Conservation (phyloP, 2,329 filamentous ascomycete species). For the Calonectria montana region DNA sequence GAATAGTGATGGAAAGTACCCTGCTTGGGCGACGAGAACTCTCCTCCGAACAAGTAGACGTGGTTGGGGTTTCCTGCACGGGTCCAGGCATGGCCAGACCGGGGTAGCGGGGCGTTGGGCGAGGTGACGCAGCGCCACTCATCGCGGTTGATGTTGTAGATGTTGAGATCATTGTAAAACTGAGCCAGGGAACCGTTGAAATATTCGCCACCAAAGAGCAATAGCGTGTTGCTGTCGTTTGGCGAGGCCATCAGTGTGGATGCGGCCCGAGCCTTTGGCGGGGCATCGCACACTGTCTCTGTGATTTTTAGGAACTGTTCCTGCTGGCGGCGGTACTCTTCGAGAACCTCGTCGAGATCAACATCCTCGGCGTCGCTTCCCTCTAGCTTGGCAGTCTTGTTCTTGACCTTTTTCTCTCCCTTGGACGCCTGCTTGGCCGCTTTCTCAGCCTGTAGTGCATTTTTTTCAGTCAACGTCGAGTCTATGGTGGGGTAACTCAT, state of each 20-base stretch:
- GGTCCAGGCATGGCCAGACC: constrained; percentile 95
- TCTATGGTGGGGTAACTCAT: constrained; percentile 29
- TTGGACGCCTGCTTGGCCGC: constrained; percentile 88
- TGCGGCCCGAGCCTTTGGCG: constrained; percentile 83
- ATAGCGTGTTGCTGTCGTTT: constrained; percentile 85
- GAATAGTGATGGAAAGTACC: constrained; percentile 99
- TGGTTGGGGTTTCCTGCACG: constrained; percentile 85
- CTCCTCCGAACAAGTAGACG: constrained; percentile 93
- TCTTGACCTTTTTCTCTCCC: constrained; percentile 85
- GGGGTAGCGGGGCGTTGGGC: constrained; percentile 89
- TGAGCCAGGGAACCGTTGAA: constrained; percentile 90
- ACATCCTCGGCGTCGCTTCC: constrained; percentile 93
- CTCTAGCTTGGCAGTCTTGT: constrained; percentile 74
- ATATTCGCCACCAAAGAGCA: constrained; percentile 95
- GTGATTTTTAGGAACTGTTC: constrained; percentile 95
- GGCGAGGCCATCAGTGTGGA: constrained; percentile 87
- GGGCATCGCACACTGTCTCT: constrained; percentile 76
- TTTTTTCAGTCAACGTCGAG: constrained; percentile 33
- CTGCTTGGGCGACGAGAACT: constrained; percentile 97
- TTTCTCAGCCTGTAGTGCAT: constrained; percentile 64
- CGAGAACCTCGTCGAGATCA: constrained; percentile 92
- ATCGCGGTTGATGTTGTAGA: constrained; percentile 83
- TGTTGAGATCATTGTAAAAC: constrained; percentile 74
- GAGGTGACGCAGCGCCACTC: constrained; percentile 92
- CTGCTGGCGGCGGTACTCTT: constrained; percentile 92